Evolutionary conservation across 352 stramenopile genomes (phyloP).

Genomic region (Phytophthora ohioensis): DNA sequence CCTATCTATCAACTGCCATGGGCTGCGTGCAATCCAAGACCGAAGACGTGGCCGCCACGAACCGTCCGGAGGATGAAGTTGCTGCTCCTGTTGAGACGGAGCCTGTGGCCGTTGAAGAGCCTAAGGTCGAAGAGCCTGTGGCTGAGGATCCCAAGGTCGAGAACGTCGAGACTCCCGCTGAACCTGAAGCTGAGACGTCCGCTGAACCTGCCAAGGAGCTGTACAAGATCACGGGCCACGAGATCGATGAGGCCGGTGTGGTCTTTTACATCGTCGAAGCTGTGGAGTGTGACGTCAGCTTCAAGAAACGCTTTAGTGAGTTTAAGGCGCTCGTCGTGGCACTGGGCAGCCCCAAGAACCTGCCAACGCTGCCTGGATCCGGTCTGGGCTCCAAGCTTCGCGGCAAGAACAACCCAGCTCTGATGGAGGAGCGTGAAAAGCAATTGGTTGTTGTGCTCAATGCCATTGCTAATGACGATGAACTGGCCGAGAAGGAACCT

Average conservation of each 20-base stretch:
- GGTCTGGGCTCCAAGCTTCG: constrained; percentile 60
- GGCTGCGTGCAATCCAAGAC: constrained; percentile 82
- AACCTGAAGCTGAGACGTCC: constrained; percentile 28
- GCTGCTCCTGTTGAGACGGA: constrained; percentile 19
- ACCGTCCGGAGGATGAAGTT: constrained; percentile 22
- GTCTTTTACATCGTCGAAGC: constrained; percentile 78
- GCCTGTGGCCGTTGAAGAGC: constrained; percentile 8
- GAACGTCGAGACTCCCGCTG: constrained; percentile 5
- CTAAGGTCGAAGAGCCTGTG: constrained; percentile 12
- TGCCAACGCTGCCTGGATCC: constrained; percentile 66
- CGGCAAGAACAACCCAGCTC: constrained; percentile 62
- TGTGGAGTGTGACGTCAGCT: constrained; percentile 36
- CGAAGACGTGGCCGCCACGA: constrained; percentile 43
- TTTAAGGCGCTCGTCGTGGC: constrained; percentile 77
- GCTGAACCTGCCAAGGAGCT: constrained; percentile 31
- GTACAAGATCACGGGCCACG: constrained; percentile 62
- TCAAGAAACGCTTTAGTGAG: constrained; percentile 86
- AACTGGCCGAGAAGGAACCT: constrained; percentile 49
- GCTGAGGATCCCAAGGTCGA: constrained; percentile 15
- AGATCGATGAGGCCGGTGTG: constrained; percentile 68
- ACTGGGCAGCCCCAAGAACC: constrained; percentile 38
- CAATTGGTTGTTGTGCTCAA: constrained; percentile 76
- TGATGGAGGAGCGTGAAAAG: constrained; percentile 72
- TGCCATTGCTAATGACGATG: constrained; percentile 60
- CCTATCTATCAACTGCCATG: constrained; percentile 49